These are phyloP conservation scores for Cordyceps tenuipes DNA, from an alignment of 2,329 filamentous ascomycete species.

Conservation along the genomic window DNA sequence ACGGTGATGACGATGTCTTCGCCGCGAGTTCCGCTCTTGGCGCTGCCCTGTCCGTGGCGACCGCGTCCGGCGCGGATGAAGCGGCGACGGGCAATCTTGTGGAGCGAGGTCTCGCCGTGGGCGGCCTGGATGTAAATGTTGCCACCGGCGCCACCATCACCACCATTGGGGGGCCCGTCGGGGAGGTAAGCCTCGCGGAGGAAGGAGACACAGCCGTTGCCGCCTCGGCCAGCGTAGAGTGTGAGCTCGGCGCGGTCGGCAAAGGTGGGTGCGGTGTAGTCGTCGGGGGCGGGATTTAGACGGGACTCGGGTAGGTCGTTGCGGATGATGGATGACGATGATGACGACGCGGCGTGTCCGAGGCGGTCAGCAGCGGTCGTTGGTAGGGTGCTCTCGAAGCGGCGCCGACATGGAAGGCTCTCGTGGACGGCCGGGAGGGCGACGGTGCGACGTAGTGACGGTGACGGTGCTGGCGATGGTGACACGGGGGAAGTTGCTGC, in stretches of 20 bases:
- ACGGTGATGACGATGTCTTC: slow-evolving; percentile 84
- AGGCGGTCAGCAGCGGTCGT: background rate
- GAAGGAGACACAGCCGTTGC: slow-evolving; percentile 91
- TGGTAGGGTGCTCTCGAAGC: background rate
- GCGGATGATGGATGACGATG: slow-evolving; percentile 13
- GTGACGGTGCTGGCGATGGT: background rate
- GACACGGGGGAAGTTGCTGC: background rate
- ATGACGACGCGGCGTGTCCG: slow-evolving; percentile 10
- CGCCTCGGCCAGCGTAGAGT: slow-evolving; percentile 71
- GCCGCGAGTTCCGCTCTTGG: slow-evolving; percentile 67
- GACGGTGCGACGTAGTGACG: background rate
- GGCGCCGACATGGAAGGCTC: background rate
- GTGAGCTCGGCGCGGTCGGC: slow-evolving; percentile 76
- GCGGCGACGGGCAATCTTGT: slow-evolving; percentile 76
- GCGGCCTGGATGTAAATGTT: slow-evolving; percentile 93
- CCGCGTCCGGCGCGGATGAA: slow-evolving; percentile 67
- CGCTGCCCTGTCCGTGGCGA: slow-evolving; percentile 69
- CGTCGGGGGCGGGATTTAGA: slow-evolving; percentile 73
- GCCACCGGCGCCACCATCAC: slow-evolving; percentile 85
- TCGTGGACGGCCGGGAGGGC: no score
- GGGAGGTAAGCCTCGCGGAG: slow-evolving; percentile 82
- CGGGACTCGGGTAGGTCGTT: slow-evolving; percentile 42
- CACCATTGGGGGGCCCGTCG: slow-evolving; percentile 87
- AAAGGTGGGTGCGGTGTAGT: slow-evolving; percentile 77
- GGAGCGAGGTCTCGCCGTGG: slow-evolving; percentile 81